These are phyloP conservation scores for Blastocystis sp. DNA, from an alignment of 352 stramenopile species.

Conservation along the genomic window DNA sequence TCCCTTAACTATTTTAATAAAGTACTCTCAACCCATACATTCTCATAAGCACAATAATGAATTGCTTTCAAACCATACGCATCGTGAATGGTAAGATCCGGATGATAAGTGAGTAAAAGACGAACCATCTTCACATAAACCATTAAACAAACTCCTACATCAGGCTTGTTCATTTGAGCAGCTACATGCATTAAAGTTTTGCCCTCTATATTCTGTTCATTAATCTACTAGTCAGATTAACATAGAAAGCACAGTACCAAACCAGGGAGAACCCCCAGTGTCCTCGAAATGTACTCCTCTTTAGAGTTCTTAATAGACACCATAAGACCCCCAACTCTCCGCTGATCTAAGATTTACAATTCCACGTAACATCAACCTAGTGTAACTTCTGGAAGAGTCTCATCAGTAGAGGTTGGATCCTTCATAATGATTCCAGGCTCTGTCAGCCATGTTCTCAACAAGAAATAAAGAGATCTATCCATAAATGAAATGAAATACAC, in stretches of 20 bases:
- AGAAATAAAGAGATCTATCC: constrained; percentile 2
- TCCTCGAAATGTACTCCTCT: constrained; percentile 9
- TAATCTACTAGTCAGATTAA: neutral
- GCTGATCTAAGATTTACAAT: neutral
- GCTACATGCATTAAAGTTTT: constrained; percentile 32
- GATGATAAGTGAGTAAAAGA: constrained; percentile 8
- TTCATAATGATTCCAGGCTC: constrained; percentile 54
- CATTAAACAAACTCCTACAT: neutral
- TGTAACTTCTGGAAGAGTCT: neutral
- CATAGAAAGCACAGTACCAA: neutral
- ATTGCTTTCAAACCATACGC: neutral
- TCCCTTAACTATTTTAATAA: neutral
- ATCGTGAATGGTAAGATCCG: neutral
- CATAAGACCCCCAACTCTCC: constrained; percentile 14
- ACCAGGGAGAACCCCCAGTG: neutral
- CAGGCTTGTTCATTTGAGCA: neutral
- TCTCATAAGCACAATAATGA: constrained; percentile 6
- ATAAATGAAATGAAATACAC: neutral
- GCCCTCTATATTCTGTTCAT: constrained; percentile 6
- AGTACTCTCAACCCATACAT: neutral
- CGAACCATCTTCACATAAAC: neutral
- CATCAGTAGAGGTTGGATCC: neutral
- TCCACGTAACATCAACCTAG: neutral
- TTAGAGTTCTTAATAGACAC: constrained; percentile 58
- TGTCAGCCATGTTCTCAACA: constrained; percentile 50